Percentiles rank a stretch among this genome's conserved stretches.
Evolutionary conservation across 2,329 filamentous ascomycete species (phyloP).

Genomic region (Colletotrichum viniferum): DNA sequence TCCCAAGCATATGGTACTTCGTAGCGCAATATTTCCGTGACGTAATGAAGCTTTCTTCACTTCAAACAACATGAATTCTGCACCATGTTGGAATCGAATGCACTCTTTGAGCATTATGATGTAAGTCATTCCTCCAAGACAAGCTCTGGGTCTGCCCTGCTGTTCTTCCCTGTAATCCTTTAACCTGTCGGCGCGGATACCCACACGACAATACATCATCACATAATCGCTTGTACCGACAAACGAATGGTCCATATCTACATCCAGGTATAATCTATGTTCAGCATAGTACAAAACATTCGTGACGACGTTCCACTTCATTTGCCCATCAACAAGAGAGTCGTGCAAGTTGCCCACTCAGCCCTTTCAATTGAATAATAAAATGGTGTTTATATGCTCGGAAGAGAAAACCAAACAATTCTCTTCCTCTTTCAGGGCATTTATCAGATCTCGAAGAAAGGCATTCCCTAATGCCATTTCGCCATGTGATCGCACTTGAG

Average conservation of each 20-base stretch:
- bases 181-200: neutral
- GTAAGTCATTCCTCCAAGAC: neutral
- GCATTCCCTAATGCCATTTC: rapidly evolving
- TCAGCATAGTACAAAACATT: neutral
- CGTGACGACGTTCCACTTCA: neutral
- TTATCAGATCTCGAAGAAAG: too few relatives aligned
- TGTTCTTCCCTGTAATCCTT: neutral
- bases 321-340: neutral
- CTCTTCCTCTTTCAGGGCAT: neutral
- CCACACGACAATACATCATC: neutral
- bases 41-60: neutral
- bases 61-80: neutral
- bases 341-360: neutral
- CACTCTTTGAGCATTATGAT: neutral
- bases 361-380: neutral
- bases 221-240: neutral
- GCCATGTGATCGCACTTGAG: neutral
- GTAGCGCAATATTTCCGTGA: rapidly evolving
- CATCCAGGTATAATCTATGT: neutral
- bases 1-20: neutral
- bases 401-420: neutral
- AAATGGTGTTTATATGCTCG: neutral
- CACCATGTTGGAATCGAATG: neutral
- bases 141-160: neutral
- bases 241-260: neutral